These are phyloP conservation scores for Tricholoma flavovirens DNA, from an alignment of 768 basidiomycete species.

Conservation along the genomic window DNA sequence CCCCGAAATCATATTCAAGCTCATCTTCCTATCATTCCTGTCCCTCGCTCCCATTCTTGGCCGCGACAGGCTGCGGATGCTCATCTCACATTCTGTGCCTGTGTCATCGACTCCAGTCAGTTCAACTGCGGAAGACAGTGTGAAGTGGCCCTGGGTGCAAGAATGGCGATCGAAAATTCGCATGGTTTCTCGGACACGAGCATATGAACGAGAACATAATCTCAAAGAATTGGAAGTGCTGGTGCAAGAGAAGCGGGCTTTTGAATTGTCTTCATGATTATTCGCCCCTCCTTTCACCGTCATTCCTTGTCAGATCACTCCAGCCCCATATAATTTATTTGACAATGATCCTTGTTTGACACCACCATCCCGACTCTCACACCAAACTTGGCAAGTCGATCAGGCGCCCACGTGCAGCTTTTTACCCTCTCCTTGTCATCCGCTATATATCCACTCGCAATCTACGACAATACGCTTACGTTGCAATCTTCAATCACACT, in stretches of 20 bases:
- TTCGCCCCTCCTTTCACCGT: constrained; percentile 3
- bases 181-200: constrained; percentile 44
- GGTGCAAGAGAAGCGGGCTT: constrained; percentile 50
- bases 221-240: constrained; percentile 44
- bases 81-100: constrained; percentile 36
- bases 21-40: constrained; percentile 75
- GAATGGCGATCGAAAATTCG: constrained; percentile 63
- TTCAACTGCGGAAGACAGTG: constrained; percentile 20
- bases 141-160: constrained; percentile 59
- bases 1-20: constrained; percentile 78
- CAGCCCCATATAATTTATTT: constrained; percentile 13
- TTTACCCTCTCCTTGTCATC: constrained; percentile 1
- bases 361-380: not conserved
- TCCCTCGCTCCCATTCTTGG: constrained; percentile 85
- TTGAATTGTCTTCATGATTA: constrained; percentile 36
- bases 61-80: constrained; percentile 54
- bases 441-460: constrained; percentile 16
- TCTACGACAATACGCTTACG: constrained; percentile 11
- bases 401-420: not conserved
- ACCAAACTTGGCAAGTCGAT: not conserved
- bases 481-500: constrained; percentile 1
- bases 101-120: constrained; percentile 2
- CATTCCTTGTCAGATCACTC: not conserved
- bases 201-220: constrained; percentile 39
- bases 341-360: constrained; percentile 10